Base-by-base conservation (phyloP, 2,329 filamentous ascomycete species). In the Curvularia verruculosa region DNA sequence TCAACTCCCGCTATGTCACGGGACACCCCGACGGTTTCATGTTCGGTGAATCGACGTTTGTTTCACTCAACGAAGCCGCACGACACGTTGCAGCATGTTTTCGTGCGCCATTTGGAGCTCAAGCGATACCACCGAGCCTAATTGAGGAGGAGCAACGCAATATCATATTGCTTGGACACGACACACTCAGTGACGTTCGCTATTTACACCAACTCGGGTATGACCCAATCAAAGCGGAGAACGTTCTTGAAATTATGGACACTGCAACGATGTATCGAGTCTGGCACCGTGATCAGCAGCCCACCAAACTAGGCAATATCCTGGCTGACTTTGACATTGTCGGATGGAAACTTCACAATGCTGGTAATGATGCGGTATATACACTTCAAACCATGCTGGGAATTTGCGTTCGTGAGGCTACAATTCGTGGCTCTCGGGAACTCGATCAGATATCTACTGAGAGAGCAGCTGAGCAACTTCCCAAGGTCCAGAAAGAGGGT, bases 311-410 rank as follows among this genome's bases (percentile, higher is more conserved):
- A 1, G 79, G 78, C 0, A 78, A 66, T 5, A 81, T 96, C 13
- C 83, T 96, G 23, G 68, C 75, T 5, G 82, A 88, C 5, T 79
- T 96, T 26, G 84, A 83, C 2, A 84, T 96, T 8, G 67, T 77
- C 0, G 84, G 81, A 40, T 84, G 80, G 75, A 82, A 89, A 65
- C 80, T 94, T n/a, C 92, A 96, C 75, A 96, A 96, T 69, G 92
- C 88, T 0, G 85, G 92, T 1, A 96, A 96, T 63, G 92, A 96
- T 71, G 92, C 92, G 0, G 84, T 87, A 1, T 95, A 89, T 72
- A 94, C 91, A 0, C 77, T 96, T 60, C 87, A 88, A 59, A 89
- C 87, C 7, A 84, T 95, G 81, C 74, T 96, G 6, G 85, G 79
- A 5, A 83, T 91, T 58, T 82, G 81, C 36, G 76, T 86, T 64